A percentile compares a stretch with the other conserved stretches of the same genome.
phyloP scores from a whole-genome alignment of 495 filamentous ascomycete species.

The Aspergillus ostianus region DNA sequence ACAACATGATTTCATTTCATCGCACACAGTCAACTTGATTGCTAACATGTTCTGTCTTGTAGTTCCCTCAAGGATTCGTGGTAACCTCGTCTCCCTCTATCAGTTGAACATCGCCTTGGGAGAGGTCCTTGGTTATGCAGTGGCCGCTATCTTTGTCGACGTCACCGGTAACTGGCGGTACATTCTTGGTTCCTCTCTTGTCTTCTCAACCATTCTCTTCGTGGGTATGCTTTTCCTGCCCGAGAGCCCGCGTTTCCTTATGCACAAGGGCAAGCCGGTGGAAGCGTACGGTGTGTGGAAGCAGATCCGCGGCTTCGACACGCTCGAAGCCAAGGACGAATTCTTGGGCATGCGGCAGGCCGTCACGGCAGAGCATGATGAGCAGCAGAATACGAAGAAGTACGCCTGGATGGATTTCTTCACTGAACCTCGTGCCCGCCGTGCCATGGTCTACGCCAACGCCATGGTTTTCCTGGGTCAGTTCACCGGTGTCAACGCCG shows the following conservation, averaged over 20 bases:
- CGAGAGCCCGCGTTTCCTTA: slow-evolving; percentile 55
- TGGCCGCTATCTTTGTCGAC: slow-evolving; percentile 59
- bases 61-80: slow-evolving; percentile 53
- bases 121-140: slow-evolving; percentile 60
- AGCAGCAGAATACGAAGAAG: slow-evolving; percentile 36
- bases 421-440: slow-evolving; percentile 55
- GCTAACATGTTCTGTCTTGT: slow-evolving; percentile 5
- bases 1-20: neutral
- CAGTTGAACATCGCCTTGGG: slow-evolving; percentile 64
- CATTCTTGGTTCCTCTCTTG: slow-evolving; percentile 61
- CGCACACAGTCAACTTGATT: neutral
- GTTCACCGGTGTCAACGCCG: slow-evolving; percentile 59
- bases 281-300: slow-evolving; percentile 61
- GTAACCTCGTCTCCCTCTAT: slow-evolving; percentile 61
- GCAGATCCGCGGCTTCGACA: slow-evolving; percentile 53
- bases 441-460: slow-evolving; percentile 60
- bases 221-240: slow-evolving; percentile 60
- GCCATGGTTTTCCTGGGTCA: slow-evolving; percentile 63
- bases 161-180: slow-evolving; percentile 62
- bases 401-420: slow-evolving; percentile 63
- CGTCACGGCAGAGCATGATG: slow-evolving; percentile 46
- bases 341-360: slow-evolving; percentile 61
- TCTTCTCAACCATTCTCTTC: slow-evolving; percentile 61
- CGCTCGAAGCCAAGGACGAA: slow-evolving; percentile 51
- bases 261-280: slow-evolving; percentile 49